Conservation (phyloP, 257 asterid species). For the Anisodus acutangulus region DNA sequence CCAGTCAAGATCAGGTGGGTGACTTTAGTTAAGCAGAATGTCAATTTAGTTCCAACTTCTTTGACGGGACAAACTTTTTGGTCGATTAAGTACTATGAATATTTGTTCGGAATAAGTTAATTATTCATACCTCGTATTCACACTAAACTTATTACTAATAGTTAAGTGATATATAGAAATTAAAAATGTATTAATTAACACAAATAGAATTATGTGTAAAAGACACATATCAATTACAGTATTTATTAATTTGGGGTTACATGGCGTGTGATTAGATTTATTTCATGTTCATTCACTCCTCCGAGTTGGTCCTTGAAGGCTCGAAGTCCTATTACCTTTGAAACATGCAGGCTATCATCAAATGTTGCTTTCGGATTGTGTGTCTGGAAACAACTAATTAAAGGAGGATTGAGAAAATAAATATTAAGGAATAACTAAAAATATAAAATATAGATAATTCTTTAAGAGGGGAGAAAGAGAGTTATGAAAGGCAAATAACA, state of each 20-base stretch:
- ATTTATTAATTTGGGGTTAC: too few species aligned
- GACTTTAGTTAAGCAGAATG: neutral
- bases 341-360: too few species aligned
- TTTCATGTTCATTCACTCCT: neutral
- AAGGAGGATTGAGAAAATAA: neutral
- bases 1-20: neutral
- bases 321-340: too few species aligned
- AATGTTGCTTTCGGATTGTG: neutral
- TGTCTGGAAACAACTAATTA: neutral
- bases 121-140: too few species aligned
- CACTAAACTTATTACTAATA: neutral
- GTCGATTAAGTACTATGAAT: neutral
- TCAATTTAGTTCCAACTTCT: neutral
- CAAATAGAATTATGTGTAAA: too few species aligned
- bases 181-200: too few species aligned
- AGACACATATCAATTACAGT: too few species aligned
- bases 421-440: too few species aligned
- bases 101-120: neutral
- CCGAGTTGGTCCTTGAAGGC: neutral
- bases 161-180: neutral
- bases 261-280: neutral
- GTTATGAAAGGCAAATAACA: neutral
- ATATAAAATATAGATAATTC: too few species aligned
- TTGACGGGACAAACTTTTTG: neutral
- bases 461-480: too few species aligned